A percentile compares a stretch with the other conserved stretches of the same genome.
These are phyloP conservation scores for Exophiala dermatitidis DNA, from an alignment of 2,329 filamentous ascomycete genomes.

Conservation along the genomic window DNA sequence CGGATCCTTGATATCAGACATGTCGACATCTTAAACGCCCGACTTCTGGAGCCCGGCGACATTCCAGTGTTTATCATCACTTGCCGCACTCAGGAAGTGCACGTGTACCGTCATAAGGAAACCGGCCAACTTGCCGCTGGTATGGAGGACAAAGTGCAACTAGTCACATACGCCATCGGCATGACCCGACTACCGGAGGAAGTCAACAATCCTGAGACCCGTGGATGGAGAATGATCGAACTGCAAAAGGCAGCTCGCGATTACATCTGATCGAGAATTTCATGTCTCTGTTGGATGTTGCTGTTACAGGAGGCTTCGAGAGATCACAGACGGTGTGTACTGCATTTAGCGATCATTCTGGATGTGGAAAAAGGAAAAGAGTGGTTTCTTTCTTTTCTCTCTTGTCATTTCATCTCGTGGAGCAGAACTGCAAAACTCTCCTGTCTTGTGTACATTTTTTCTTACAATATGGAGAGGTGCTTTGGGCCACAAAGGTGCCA, in stretches of 20 bases:
- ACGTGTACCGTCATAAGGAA: conserved; percentile 92
- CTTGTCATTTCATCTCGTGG: conserved; percentile 1
- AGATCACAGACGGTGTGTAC: neutral
- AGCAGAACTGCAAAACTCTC: conserved; percentile 5
- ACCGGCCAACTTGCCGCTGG: conserved; percentile 81
- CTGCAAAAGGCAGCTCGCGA: conserved; percentile 97
- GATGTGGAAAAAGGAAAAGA: neutral
- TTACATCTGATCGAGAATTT: conserved; percentile 56
- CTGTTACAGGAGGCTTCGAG: neutral
- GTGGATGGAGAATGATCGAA: conserved; percentile 95
- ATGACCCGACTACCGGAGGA: conserved; percentile 91
- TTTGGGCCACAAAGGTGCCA: neutral
- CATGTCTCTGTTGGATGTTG: neutral
- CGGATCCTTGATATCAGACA: conserved; percentile 91
- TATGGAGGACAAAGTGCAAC: conserved; percentile 98
- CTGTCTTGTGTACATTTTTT: conserved; percentile 8
- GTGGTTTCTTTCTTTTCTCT: neutral
- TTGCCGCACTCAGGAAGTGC: conserved; percentile 92
- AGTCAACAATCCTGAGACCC: conserved; percentile 91
- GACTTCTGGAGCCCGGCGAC: conserved; percentile 44
- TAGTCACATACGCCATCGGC: conserved; percentile 96
- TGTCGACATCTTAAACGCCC: conserved; percentile 61
- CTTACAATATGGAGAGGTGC: neutral
- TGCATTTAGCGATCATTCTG: conserved; percentile 21
- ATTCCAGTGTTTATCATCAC: conserved; percentile 92